These are phyloP conservation scores for Phialophora tarda DNA, from an alignment of 2,329 filamentous ascomycete genomes.

Conservation along the genomic window DNA sequence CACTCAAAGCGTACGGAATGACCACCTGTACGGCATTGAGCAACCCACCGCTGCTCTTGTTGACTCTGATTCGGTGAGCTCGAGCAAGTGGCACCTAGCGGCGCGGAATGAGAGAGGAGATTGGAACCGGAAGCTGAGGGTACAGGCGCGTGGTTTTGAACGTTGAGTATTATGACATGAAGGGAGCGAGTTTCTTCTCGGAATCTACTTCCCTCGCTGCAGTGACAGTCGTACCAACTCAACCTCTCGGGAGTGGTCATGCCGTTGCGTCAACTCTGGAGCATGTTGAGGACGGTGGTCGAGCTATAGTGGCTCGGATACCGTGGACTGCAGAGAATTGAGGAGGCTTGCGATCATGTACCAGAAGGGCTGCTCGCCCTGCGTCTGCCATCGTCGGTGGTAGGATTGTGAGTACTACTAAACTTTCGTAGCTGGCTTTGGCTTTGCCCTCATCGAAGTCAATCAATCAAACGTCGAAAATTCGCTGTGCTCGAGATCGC, in stretches of 20 bases:
- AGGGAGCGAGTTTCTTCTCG: background rate
- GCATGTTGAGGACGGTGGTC: background rate
- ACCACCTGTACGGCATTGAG: too few relatives aligned
- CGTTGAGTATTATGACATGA: background rate
- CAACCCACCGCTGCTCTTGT: background rate
- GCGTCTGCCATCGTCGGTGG: background rate
- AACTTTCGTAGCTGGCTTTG: background rate
- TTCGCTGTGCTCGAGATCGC: background rate
- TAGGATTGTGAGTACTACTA: background rate
- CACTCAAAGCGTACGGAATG: too few relatives aligned
- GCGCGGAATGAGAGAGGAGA: background rate
- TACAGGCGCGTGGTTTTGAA: background rate
- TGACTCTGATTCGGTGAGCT: background rate
- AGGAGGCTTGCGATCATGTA: background rate
- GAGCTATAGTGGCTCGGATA: background rate
- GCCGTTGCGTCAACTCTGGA: background rate
- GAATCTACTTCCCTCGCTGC: background rate
- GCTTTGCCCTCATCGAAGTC: background rate
- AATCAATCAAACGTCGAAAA: background rate
- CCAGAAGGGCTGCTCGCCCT: background rate
- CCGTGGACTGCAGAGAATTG: background rate
- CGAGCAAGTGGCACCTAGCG: background rate
- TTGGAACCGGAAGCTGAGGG: background rate
- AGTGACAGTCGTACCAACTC: background rate
- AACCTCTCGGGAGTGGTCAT: background rate